Evolutionary conservation across 2,329 filamentous ascomycete species (phyloP).

Genomic region (Epichloe hybrida): DNA sequence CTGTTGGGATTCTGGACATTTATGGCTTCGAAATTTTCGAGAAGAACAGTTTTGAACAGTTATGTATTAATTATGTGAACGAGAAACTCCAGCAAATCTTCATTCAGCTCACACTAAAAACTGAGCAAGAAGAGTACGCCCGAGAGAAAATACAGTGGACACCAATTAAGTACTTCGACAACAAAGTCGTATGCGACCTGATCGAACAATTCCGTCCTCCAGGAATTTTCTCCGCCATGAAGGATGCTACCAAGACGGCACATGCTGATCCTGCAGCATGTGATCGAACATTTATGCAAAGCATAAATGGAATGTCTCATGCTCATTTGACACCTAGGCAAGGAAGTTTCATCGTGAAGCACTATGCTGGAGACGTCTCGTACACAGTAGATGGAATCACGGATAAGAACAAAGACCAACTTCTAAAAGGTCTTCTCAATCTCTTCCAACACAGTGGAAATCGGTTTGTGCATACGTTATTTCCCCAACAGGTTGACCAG

Average conservation of each 20-base stretch:
- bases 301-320: conserved; percentile 81
- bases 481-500: conserved; percentile 81
- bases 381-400: conserved; percentile 96
- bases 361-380: conserved; percentile 92
- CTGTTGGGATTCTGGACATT: conserved; percentile 94
- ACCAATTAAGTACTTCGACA: conserved; percentile 98
- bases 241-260: conserved; percentile 96
- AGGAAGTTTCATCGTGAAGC: conserved; percentile 95
- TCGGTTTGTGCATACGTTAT: conserved; percentile 72
- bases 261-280: conserved; percentile 90
- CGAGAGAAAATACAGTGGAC: conserved; percentile 97
- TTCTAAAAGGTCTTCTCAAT: conserved; percentile 85
- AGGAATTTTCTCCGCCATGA: conserved; percentile 88
- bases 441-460: conserved; percentile 76
- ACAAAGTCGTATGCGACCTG: conserved; percentile 95
- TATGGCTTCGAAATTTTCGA: conserved; percentile 99
- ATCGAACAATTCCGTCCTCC: conserved; percentile 86
- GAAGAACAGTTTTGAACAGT: conserved; percentile 96
- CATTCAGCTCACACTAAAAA: conserved; percentile 90
- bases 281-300: conserved; percentile 90
- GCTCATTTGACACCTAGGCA: conserved; percentile 84
- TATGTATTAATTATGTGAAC: conserved; percentile 99
- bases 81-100: conserved; percentile 99
- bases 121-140: conserved; percentile 95
- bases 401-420: conserved; percentile 97